Evolutionary conservation across 805 yeast species (phyloP).

Genomic region (Metschnikowia lochheadii): DNA sequence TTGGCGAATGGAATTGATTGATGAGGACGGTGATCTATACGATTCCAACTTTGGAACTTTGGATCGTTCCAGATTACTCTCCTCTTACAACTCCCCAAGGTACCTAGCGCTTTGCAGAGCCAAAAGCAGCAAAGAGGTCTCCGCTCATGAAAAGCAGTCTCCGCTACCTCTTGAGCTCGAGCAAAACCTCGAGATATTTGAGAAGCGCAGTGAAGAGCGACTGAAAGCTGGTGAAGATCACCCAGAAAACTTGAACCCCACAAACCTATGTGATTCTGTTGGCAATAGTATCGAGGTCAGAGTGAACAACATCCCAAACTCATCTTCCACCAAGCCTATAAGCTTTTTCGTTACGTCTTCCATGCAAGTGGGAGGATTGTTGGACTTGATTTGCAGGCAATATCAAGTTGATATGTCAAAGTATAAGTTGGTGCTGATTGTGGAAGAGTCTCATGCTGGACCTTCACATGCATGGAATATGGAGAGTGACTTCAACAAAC

Average conservation of each 20-base stretch:
- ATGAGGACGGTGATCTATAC: slow-evolving; percentile 90
- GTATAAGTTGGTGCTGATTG: slow-evolving; percentile 15
- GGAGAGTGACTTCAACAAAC: not conserved
- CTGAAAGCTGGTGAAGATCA: slow-evolving; percentile 7
- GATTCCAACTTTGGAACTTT: slow-evolving; percentile 84
- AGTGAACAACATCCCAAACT: slow-evolving; percentile 12
- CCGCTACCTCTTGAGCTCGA: slow-evolving; percentile 50
- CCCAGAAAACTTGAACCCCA: not conserved
- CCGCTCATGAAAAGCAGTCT: slow-evolving; percentile 46
- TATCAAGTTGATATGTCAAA: slow-evolving; percentile 25
- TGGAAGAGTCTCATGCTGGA: not conserved
- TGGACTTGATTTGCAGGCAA: slow-evolving; percentile 25
- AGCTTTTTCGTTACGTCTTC: slow-evolving; percentile 14
- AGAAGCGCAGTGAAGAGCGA: slow-evolving; percentile 10
- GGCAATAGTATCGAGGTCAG: slow-evolving; percentile 15
- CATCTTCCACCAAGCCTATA: slow-evolving; percentile 9
- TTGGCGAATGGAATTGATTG: slow-evolving; percentile 79
- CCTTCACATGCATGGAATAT: slow-evolving; percentile 1
- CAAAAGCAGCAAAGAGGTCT: slow-evolving; percentile 38
- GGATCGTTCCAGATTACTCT: slow-evolving; percentile 60
- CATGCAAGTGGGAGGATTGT: slow-evolving; percentile 16
- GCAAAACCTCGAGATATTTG: slow-evolving; percentile 20
- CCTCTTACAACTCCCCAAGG: slow-evolving; percentile 68
- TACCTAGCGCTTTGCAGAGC: slow-evolving; percentile 77
- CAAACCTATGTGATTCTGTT: slow-evolving; percentile 1